A percentile compares a stretch with the other conserved stretches of the same genome.
Conservation (phyloP, 1,284 basidiomycete genomes). For the Fomes fomentarius region DNA sequence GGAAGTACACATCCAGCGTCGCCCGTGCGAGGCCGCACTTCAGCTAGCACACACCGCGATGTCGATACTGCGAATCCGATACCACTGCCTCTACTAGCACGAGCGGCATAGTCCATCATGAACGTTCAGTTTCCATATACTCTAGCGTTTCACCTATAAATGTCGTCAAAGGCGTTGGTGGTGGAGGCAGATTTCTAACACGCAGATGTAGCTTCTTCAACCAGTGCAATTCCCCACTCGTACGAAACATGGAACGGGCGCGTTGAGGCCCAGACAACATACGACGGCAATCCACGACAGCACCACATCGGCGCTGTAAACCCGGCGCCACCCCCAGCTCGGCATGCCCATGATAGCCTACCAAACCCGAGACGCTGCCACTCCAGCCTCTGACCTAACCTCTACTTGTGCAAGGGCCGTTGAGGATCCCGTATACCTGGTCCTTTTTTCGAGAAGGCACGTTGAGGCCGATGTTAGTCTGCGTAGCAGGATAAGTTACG, state of each 20-base stretch:
- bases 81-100: too few species aligned
- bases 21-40: too few species aligned
- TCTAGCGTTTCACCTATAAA: background rate
- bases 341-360: slow-evolving; percentile 10
- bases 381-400: slow-evolving; percentile 27
- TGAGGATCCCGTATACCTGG: slow-evolving; percentile 36
- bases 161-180: background rate
- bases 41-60: too few species aligned
- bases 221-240: slow-evolving; percentile 5
- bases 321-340: slow-evolving; percentile 16
- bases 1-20: background rate
- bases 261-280: slow-evolving; percentile 35
- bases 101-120: background rate
- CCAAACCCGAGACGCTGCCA: slow-evolving; percentile 16
- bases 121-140: too few species aligned
- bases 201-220: background rate
- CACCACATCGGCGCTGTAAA: slow-evolving; percentile 12
- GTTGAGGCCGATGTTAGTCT: slow-evolving; percentile 59
- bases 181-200: background rate
- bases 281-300: slow-evolving; percentile 13
- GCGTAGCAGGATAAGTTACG: slow-evolving; percentile 20
- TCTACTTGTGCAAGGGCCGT: slow-evolving; percentile 32
- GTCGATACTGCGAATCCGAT: too few species aligned
- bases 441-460: slow-evolving; percentile 32
- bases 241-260: slow-evolving; percentile 25